These are phyloP conservation scores for Rubia yunnanensis DNA, from an alignment of 257 asterid species.

Conservation along the genomic window DNA sequence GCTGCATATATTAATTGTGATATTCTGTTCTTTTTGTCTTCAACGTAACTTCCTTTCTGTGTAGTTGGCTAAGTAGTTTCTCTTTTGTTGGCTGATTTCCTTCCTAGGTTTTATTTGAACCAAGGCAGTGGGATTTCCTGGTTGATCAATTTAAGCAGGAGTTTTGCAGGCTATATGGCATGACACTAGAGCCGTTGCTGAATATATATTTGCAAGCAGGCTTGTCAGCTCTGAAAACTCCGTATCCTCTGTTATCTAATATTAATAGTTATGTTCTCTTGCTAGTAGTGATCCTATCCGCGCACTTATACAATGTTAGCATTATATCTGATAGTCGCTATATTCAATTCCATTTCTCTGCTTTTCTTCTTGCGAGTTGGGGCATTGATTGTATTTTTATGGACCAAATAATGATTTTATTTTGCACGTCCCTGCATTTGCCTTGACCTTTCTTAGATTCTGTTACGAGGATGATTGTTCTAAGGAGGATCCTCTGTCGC, in stretches of 20 bases:
- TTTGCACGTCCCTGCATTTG: slow-evolving; percentile 13
- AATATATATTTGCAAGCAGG: slow-evolving; percentile 96
- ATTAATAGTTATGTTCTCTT: background rate
- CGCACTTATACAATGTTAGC: background rate
- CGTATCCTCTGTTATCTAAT: slow-evolving; percentile 56
- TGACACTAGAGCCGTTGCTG: slow-evolving; percentile 89
- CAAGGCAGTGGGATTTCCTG: slow-evolving; percentile 85
- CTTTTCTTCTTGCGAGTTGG: background rate
- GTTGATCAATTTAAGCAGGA: slow-evolving; percentile 94
- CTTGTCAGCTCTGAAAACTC: slow-evolving; percentile 89
- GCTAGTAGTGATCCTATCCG: background rate
- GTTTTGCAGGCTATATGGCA: slow-evolving; percentile 92
- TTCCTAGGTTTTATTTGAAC: slow-evolving; percentile 75
- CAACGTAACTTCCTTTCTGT: too few species aligned
- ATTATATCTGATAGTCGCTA: too few species aligned
- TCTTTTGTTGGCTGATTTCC: background rate
- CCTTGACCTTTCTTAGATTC: slow-evolving; percentile 67
- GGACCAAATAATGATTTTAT: background rate
- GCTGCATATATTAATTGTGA: background rate
- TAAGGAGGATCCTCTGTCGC: slow-evolving; percentile 96
- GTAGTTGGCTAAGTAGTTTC: background rate
- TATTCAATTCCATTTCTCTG: background rate
- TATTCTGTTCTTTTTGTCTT: background rate
- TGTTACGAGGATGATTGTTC: slow-evolving; percentile 92
- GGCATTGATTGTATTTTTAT: background rate